phyloP scores from a whole-genome alignment of 805 yeast species.

The Jamesozyma piceae region DNA sequence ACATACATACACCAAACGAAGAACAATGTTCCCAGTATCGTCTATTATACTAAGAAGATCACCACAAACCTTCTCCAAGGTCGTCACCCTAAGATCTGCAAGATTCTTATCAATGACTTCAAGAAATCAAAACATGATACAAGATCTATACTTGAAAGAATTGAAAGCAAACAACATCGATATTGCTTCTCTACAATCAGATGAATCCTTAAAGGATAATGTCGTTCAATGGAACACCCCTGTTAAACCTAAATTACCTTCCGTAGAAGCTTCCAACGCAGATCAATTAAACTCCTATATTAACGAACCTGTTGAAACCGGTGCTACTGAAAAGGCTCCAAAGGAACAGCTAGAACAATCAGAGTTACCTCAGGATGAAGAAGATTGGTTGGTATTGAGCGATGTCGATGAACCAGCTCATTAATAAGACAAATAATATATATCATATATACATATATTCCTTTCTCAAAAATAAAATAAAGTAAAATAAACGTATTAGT shows the following conservation, averaged over 20 bases:
- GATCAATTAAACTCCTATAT: slow-evolving; percentile 61
- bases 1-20: background rate
- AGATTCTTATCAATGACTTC: slow-evolving; percentile 4
- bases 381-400: slow-evolving; percentile 80
- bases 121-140: slow-evolving; percentile 41
- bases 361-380: slow-evolving; percentile 23
- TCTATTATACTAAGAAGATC: background rate
- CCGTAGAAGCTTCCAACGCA: slow-evolving; percentile 58
- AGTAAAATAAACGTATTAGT: too few relatives aligned
- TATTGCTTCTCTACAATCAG: slow-evolving; percentile 54
- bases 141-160: slow-evolving; percentile 81
- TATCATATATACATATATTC: background rate
- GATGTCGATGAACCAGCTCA: slow-evolving; percentile 37
- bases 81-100: background rate
- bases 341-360: background rate
- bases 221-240: slow-evolving; percentile 83
- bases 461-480: background rate
- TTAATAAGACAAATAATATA: background rate
- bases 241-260: slow-evolving; percentile 65
- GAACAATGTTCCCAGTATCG: background rate
- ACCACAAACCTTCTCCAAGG: background rate
- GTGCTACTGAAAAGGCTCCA: slow-evolving; percentile 36
- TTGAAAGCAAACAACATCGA: slow-evolving; percentile 63
- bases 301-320: slow-evolving; percentile 65
- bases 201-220: slow-evolving; percentile 57